These are phyloP conservation scores for Colletotrichum tabaci DNA, from an alignment of 2,329 filamentous ascomycete species.

Conservation along the genomic window DNA sequence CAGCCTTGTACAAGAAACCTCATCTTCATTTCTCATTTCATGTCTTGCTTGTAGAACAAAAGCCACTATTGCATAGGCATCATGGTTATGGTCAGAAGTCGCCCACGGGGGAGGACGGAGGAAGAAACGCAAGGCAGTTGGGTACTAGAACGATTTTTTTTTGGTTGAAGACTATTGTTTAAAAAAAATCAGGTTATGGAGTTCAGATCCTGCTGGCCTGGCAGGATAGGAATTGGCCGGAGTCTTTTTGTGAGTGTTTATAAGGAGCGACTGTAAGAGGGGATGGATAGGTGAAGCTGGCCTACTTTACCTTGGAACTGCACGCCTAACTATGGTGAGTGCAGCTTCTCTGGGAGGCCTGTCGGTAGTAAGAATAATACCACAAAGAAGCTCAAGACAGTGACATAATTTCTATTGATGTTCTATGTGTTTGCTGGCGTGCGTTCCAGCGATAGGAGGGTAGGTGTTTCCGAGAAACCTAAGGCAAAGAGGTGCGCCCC, in stretches of 20 bases:
- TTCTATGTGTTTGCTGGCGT: neutral
- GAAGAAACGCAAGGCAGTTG: neutral
- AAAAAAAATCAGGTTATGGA: conserved; percentile 19
- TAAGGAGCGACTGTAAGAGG: conserved; percentile 9
- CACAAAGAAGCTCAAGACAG: conserved; percentile 1
- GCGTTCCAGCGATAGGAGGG: neutral
- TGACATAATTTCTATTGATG: neutral
- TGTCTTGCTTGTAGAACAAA: conserved; percentile 13
- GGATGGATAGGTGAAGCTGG: neutral
- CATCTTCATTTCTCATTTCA: neutral
- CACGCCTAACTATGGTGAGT: neutral
- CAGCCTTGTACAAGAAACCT: conserved; percentile 4
- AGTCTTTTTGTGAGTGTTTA: conserved; percentile 18
- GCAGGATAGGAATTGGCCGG: conserved; percentile 31
- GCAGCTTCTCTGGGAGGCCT: neutral
- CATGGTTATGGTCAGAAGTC: neutral
- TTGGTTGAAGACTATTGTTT: conserved; percentile 19
- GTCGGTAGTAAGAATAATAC: conserved; percentile 33
- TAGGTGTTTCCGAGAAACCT: neutral
- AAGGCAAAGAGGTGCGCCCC: neutral
- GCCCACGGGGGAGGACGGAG: neutral
- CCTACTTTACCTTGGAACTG: conserved; percentile 2
- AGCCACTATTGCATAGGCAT: neutral
- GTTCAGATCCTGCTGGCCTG: conserved; percentile 33
- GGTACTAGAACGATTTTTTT: conserved; percentile 18